These are phyloP conservation scores for Fraxinus paxiana DNA, from an alignment of 305 asterid genomes.

Conservation along the genomic window DNA sequence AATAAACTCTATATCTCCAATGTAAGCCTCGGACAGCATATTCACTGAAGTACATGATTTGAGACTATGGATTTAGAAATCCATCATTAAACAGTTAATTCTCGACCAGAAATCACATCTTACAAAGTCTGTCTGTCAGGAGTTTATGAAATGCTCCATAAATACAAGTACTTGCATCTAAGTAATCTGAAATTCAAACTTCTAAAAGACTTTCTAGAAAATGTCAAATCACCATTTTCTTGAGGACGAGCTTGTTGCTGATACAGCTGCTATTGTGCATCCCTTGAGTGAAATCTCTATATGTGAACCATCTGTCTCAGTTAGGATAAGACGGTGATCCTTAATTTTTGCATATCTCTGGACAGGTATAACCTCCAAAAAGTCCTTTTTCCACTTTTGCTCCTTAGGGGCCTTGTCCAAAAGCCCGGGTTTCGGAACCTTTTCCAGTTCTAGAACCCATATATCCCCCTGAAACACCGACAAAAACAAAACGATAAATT, in stretches of 20 bases:
- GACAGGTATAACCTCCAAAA: conserved; percentile 66
- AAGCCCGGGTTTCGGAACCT: conserved; percentile 43
- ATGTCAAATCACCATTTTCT: conserved; percentile 65
- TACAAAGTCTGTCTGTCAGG: background rate
- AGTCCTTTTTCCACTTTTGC: conserved; percentile 57
- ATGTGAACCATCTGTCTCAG: conserved; percentile 59
- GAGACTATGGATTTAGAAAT: conserved; percentile 3
- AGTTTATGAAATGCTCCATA: background rate
- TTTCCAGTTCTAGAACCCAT: conserved; percentile 77
- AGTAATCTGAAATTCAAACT: conserved; percentile 19
- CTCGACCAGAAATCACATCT: background rate
- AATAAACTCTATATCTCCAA: background rate
- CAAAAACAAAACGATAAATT: background rate
- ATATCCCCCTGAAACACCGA: conserved; percentile 51
- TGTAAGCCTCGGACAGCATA: background rate
- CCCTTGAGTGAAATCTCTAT: conserved; percentile 62
- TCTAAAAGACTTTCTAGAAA: conserved; percentile 19
- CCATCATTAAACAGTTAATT: conserved; percentile 8
- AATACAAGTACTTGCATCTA: conserved; percentile 7
- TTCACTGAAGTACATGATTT: background rate
- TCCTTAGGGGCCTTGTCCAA: conserved; percentile 49
- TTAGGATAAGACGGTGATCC: conserved; percentile 52
- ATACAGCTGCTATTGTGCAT: conserved; percentile 73
- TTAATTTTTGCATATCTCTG: conserved; percentile 56
- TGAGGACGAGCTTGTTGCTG: conserved; percentile 63